phyloP scores from a whole-genome alignment of 2,329 filamentous ascomycete genomes.

The Chaetomium sp. region DNA sequence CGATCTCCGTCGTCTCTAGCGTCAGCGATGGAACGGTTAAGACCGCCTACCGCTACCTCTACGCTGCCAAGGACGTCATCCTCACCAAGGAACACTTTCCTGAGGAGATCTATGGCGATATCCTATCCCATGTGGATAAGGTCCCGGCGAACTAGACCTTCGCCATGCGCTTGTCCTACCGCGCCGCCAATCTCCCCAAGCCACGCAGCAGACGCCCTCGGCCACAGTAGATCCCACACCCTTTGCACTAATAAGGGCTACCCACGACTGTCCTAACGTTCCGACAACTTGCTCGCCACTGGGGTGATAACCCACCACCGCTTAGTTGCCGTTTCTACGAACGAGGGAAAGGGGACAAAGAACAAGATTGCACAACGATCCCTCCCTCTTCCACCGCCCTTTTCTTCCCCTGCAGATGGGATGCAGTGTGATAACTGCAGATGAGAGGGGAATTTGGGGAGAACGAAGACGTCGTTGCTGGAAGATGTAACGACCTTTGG shows the following conservation, averaged over 20 bases:
- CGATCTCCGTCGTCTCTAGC: slow-evolving; percentile 76
- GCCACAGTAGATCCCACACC: not conserved
- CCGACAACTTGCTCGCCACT: too few species aligned
- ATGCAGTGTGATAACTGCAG: slow-evolving; percentile 10
- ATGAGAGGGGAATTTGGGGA: slow-evolving; percentile 6
- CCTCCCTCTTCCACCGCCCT: too few species aligned
- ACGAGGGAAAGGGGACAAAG: too few species aligned
- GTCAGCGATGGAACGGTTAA: slow-evolving; percentile 97
- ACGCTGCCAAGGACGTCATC: slow-evolving; percentile 64
- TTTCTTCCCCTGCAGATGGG: too few species aligned
- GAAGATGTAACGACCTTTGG: slow-evolving; percentile 16
- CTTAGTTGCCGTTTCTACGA: not conserved
- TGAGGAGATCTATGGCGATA: slow-evolving; percentile 66
- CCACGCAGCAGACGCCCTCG: not conserved
- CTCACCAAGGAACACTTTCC: slow-evolving; percentile 70
- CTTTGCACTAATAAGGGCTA: not conserved
- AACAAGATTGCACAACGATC: too few species aligned
- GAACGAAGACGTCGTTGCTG: slow-evolving; percentile 16
- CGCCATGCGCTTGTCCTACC: not conserved
- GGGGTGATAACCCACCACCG: not conserved
- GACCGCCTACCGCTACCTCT: slow-evolving; percentile 86
- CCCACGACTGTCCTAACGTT: not conserved
- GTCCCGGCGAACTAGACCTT: slow-evolving; percentile 54
- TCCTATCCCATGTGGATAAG: slow-evolving; percentile 62
- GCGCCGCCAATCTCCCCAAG: not conserved